phyloP scores from a whole-genome alignment of 2,329 filamentous ascomycete genomes.

The Escovopsis weberi region DNA sequence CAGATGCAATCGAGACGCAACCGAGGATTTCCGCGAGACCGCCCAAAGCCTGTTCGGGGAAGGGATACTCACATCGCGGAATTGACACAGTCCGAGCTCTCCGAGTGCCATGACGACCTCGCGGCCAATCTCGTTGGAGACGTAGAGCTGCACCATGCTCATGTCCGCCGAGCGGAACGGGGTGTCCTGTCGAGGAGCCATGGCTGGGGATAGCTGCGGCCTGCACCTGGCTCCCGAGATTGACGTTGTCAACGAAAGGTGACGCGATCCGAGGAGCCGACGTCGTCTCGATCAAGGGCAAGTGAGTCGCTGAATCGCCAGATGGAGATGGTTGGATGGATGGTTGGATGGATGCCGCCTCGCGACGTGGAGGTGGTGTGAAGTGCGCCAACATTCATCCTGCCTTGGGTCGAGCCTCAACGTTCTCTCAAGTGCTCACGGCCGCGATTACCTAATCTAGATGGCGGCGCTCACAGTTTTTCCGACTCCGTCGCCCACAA shows the following conservation, averaged over 20 bases:
- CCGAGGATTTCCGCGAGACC: constrained; percentile 7
- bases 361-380: background rate
- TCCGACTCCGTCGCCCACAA: background rate
- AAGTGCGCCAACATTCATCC: no score
- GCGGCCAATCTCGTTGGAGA: constrained; percentile 95
- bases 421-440: no score
- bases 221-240: no score
- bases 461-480: no score
- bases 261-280: constrained; percentile 7
- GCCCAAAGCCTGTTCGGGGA: background rate
- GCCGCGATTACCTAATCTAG: no score
- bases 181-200: constrained; percentile 66
- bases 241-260: no score
- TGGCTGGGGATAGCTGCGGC: constrained; percentile 27
- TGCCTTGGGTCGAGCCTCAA: no score
- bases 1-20: no score
- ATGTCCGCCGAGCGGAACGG: constrained; percentile 99
- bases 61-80: constrained; percentile 66
- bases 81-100: constrained; percentile 92
- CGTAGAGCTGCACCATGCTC: constrained; percentile 99
- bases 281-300: no score
- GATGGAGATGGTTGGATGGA: background rate
- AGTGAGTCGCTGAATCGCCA: no score
- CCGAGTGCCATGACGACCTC: constrained; percentile 94
- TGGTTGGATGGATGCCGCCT: background rate